A percentile compares a stretch with the other conserved stretches of the same genome.
phyloP scores from a whole-genome alignment of 2,329 filamentous ascomycete genomes.

The Fusarium newnesense region DNA sequence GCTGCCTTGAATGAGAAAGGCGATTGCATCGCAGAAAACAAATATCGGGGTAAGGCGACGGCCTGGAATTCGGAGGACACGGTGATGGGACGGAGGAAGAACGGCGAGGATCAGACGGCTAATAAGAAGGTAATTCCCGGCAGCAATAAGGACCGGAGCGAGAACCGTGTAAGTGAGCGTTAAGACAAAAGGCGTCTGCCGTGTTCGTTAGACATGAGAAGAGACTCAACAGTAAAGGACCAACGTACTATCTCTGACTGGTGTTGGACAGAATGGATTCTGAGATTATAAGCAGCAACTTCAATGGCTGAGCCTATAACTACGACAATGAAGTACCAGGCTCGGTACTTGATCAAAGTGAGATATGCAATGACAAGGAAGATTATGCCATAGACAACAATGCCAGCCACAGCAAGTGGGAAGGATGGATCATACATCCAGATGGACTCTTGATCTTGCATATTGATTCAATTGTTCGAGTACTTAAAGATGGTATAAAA shows the following conservation, averaged over 20 bases:
- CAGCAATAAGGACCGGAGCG: constrained; percentile 60
- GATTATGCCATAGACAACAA: constrained; percentile 53
- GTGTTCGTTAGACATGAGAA: neutral
- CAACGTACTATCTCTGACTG: constrained; percentile 48
- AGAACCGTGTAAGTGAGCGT: constrained; percentile 57
- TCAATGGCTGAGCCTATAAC: constrained; percentile 55
- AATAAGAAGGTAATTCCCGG: constrained; percentile 62
- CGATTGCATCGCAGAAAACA: constrained; percentile 56
- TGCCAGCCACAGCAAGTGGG: constrained; percentile 54
- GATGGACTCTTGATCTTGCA: constrained; percentile 45
- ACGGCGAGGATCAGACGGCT: constrained; percentile 56
- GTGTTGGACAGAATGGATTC: constrained; percentile 51
- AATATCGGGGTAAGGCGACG: constrained; percentile 57
- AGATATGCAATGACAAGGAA: constrained; percentile 52
- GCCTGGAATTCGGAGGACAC: constrained; percentile 51
- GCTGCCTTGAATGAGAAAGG: constrained; percentile 56
- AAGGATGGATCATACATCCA: constrained; percentile 59
- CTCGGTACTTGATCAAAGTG: constrained; percentile 54
- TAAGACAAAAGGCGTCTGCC: constrained; percentile 51
- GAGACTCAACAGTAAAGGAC: neutral
- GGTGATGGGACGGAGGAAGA: constrained; percentile 48
- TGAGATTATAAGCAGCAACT: constrained; percentile 54
- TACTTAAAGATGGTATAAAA: neutral
- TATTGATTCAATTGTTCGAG: constrained; percentile 9
- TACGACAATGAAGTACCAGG: constrained; percentile 56